Percentiles rank a stretch among this genome's conserved stretches.
Conservation (phyloP, 164 flowering plant species). For the Amborella trichopoda region DNA sequence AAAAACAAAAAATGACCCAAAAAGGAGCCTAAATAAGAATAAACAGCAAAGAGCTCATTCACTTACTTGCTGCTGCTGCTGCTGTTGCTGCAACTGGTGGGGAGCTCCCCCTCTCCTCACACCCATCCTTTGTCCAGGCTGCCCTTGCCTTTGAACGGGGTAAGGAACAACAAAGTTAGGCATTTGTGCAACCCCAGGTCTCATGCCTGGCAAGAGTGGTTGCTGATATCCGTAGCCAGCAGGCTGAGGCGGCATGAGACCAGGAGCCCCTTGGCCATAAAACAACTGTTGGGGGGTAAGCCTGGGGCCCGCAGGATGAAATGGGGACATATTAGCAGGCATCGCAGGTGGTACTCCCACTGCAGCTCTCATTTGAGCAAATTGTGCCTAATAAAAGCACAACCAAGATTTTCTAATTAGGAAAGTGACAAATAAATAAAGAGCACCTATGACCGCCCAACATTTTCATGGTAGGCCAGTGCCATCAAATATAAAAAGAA, state of each 20-base stretch:
- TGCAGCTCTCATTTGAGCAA: conserved; percentile 43
- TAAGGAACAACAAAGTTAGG: conserved; percentile 58
- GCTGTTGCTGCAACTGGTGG: conserved; percentile 39
- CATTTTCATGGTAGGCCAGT: too few relatives aligned
- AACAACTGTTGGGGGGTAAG: conserved; percentile 56
- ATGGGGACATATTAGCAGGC: conserved; percentile 45
- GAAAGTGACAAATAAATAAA: too few relatives aligned
- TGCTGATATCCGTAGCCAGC: conserved; percentile 68
- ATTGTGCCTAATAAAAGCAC: conserved; percentile 37
- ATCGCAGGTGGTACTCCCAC: conserved; percentile 33
- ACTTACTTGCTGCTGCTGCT: conserved; percentile 11
- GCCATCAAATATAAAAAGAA: too few relatives aligned
- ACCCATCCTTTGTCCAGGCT: conserved; percentile 46
- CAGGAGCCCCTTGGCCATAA: conserved; percentile 55
- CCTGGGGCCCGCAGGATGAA: conserved; percentile 42
- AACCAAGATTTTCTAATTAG: too few relatives aligned
- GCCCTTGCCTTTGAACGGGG: conserved; percentile 57
- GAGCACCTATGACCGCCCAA: too few relatives aligned
- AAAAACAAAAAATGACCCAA: too few relatives aligned
- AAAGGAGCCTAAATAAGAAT: neutral
- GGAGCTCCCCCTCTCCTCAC: conserved; percentile 40
- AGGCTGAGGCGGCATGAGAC: conserved; percentile 44
- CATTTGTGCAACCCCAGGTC: conserved; percentile 36
- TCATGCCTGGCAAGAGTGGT: conserved; percentile 48
- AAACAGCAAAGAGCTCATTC: neutral